Percentiles rank a stretch among this genome's conserved stretches.
phyloP scores from a whole-genome alignment of 2,329 filamentous ascomycete genomes.

The Sclerotinia subarctica region DNA sequence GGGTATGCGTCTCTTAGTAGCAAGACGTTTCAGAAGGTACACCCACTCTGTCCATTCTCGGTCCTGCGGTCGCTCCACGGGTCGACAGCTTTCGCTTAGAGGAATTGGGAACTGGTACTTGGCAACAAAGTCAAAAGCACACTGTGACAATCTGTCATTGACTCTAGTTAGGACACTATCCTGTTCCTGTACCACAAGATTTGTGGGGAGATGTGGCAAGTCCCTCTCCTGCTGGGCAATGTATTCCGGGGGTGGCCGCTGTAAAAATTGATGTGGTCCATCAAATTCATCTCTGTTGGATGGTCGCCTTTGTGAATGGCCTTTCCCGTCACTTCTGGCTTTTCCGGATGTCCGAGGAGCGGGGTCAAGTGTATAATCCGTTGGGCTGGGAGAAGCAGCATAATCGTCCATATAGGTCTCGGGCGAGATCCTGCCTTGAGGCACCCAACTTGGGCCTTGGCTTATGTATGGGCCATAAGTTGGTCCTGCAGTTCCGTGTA shows the following conservation, averaged over 20 bases:
- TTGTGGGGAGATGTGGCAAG: slow-evolving; percentile 76
- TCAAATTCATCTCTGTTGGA: slow-evolving; percentile 88
- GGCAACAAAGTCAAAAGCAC: slow-evolving; percentile 85
- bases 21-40: slow-evolving; percentile 78
- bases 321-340: slow-evolving; percentile 48
- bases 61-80: slow-evolving; percentile 70
- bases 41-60: slow-evolving; percentile 93
- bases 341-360: slow-evolving; percentile 45
- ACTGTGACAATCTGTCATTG: slow-evolving; percentile 80
- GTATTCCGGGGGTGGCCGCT: slow-evolving; percentile 66
- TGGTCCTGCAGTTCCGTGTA: slow-evolving; percentile 36
- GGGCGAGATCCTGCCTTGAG: slow-evolving; percentile 38
- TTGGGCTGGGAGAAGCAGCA: slow-evolving; percentile 55
- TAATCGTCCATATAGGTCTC: slow-evolving; percentile 41
- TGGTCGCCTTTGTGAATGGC: slow-evolving; percentile 54
- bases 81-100: slow-evolving; percentile 72
- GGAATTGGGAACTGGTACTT: slow-evolving; percentile 90
- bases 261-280: slow-evolving; percentile 78
- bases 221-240: slow-evolving; percentile 76
- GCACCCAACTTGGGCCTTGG: slow-evolving; percentile 36
- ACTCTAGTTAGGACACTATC: slow-evolving; percentile 76
- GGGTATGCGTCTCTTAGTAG: slow-evolving; percentile 81
- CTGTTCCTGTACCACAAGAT: slow-evolving; percentile 79
- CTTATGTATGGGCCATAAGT: slow-evolving; percentile 35
- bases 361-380: slow-evolving; percentile 59